phyloP scores from a whole-genome alignment of 805 yeast species.

The Hanseniaspora lindneri region DNA sequence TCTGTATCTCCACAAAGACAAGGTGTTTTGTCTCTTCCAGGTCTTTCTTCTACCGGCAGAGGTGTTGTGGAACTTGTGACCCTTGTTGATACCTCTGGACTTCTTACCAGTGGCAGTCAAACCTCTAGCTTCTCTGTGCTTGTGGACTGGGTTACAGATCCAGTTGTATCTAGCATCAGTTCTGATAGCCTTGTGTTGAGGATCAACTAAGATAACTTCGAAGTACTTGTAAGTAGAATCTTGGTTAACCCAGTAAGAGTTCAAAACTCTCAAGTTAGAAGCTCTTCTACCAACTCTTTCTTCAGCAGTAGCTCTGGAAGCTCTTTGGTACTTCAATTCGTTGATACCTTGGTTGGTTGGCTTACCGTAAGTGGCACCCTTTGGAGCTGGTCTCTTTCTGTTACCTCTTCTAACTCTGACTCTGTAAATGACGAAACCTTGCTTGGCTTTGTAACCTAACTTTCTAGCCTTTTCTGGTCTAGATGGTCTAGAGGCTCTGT shows the following conservation, averaged over 20 bases:
- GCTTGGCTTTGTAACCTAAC: slow-evolving; percentile 99
- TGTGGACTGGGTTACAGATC: slow-evolving; percentile 99
- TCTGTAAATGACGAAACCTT: slow-evolving; percentile 97
- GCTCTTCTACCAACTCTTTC: slow-evolving; percentile 99
- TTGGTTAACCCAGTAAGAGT: slow-evolving; percentile 99
- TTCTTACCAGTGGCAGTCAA: slow-evolving; percentile 96
- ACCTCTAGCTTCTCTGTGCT: slow-evolving; percentile 99
- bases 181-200: slow-evolving; percentile 97
- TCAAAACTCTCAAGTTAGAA: slow-evolving; percentile 96
- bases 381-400: slow-evolving; percentile 99
- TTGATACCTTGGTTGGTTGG: slow-evolving; percentile 99
- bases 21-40: slow-evolving; percentile 99
- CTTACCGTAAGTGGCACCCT: slow-evolving; percentile 99
- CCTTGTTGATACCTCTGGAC: slow-evolving; percentile 99
- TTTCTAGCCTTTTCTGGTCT: slow-evolving; percentile 99
- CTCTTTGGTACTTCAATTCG: slow-evolving; percentile 98
- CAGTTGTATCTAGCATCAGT: slow-evolving; percentile 98
- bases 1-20: slow-evolving; percentile 99
- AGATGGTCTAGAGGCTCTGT: slow-evolving; percentile 97
- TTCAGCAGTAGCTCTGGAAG: slow-evolving; percentile 96
- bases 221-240: slow-evolving; percentile 99
- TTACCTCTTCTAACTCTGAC: slow-evolving; percentile 99
- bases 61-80: slow-evolving; percentile 98
- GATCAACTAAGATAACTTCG: slow-evolving; percentile 96
- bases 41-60: slow-evolving; percentile 97